Conservation (phyloP, 2,329 filamentous ascomycete genomes). For the Alternaria dauci region DNA sequence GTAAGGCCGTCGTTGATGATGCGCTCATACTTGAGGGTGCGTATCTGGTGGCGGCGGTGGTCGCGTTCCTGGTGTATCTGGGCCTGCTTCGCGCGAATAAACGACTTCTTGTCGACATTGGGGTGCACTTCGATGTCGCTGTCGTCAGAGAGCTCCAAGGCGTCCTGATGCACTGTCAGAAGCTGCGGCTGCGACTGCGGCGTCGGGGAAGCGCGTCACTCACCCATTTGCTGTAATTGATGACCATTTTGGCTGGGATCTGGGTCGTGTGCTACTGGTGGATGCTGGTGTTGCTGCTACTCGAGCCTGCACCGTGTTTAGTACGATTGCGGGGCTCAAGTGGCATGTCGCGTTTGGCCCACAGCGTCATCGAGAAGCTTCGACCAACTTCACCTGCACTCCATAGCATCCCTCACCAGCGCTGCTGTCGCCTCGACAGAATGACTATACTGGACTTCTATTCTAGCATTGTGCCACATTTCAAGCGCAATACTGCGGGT, state of each 20-base stretch:
- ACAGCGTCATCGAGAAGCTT: constrained; percentile 33
- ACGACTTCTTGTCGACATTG: constrained; percentile 97
- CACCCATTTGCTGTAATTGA: constrained; percentile 79
- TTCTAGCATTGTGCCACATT: neutral
- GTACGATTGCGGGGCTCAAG: constrained; percentile 25
- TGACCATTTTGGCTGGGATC: constrained; percentile 55
- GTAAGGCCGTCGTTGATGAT: constrained; percentile 92
- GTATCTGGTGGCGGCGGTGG: constrained; percentile 87
- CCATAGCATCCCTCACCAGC: neutral
- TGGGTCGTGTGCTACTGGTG: constrained; percentile 10
- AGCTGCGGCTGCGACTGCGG: neutral
- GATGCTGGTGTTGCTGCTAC: constrained; percentile 23
- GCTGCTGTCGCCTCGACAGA: too few species aligned
- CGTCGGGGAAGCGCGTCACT: constrained; percentile 25
- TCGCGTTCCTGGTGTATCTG: constrained; percentile 93
- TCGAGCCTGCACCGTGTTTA: constrained; percentile 21
- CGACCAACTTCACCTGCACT: constrained; percentile 29
- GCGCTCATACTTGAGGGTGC: constrained; percentile 89
- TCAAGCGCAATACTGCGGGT: neutral
- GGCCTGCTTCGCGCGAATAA: constrained; percentile 96
- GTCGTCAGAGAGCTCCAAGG: constrained; percentile 96
- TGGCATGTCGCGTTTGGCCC: constrained; percentile 24
- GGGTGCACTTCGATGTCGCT: constrained; percentile 98
- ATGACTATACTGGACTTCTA: too few species aligned
- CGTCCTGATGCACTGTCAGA: constrained; percentile 65